A percentile compares a stretch with the other conserved stretches of the same genome.
phyloP scores from a whole-genome alignment of 2,329 filamentous ascomycete species.

The Paraconiothyrium sp. region DNA sequence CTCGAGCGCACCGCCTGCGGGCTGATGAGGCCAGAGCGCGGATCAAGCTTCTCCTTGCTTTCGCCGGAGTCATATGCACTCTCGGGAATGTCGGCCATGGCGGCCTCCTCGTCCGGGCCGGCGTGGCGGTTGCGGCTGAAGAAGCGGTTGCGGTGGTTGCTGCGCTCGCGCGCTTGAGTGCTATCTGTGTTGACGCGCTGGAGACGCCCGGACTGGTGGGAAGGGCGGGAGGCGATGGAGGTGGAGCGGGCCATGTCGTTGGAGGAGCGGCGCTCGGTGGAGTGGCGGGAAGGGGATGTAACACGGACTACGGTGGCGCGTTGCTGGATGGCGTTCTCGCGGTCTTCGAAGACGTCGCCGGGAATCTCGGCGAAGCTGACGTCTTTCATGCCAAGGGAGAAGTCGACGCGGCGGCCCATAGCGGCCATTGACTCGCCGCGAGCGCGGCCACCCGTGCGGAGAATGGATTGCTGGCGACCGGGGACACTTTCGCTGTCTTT shows the following conservation, averaged over 20 bases:
- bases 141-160: constrained; percentile 68
- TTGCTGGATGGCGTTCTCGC: constrained; percentile 45
- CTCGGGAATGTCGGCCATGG: constrained; percentile 59
- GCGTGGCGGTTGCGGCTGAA: constrained; percentile 59
- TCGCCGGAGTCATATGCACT: constrained; percentile 27
- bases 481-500: constrained; percentile 17
- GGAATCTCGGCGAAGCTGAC: constrained; percentile 67
- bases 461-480: constrained; percentile 60
- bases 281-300: constrained; percentile 48
- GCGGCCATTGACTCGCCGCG: constrained; percentile 67
- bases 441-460: constrained; percentile 60
- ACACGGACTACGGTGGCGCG: constrained; percentile 53
- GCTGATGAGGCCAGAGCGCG: constrained; percentile 45
- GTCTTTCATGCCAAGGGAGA: constrained; percentile 73
- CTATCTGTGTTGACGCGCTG: constrained; percentile 49
- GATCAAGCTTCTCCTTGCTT: constrained; percentile 46
- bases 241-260: constrained; percentile 48
- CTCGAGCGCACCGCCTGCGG: constrained; percentile 40
- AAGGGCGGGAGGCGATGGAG: constrained; percentile 29
- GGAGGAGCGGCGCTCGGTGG: constrained; percentile 40
- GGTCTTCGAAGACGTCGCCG: constrained; percentile 72
- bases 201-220: constrained; percentile 38
- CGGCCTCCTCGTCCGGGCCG: constrained; percentile 52
- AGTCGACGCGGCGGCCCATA: constrained; percentile 72
- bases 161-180: constrained; percentile 45